Evolutionary conservation across 257 asterid genomes (phyloP).

Genomic region (Solanum sejunctum): DNA sequence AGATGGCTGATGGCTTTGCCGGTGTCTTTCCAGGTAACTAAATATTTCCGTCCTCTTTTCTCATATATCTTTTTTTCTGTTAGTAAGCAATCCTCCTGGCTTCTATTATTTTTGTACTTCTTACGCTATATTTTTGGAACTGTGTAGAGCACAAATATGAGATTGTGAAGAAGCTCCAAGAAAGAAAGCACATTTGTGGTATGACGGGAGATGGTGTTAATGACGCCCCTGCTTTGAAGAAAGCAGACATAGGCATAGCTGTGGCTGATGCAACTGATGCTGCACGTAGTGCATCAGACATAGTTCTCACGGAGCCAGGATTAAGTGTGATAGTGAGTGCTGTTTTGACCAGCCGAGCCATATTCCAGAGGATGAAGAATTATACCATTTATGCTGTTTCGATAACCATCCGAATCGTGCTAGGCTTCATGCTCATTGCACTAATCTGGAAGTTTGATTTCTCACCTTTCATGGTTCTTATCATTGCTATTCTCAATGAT

Average conservation of each 20-base stretch:
- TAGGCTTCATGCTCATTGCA: slow-evolving; percentile 45
- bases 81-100: neutral
- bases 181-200: slow-evolving; percentile 37
- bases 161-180: slow-evolving; percentile 34
- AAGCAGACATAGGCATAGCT: slow-evolving; percentile 42
- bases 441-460: slow-evolving; percentile 52
- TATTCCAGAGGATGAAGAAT: slow-evolving; percentile 45
- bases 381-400: slow-evolving; percentile 46
- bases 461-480: slow-evolving; percentile 49
- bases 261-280: slow-evolving; percentile 48
- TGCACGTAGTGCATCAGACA: slow-evolving; percentile 40
- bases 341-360: slow-evolving; percentile 35
- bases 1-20: slow-evolving; percentile 43
- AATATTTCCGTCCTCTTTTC: neutral
- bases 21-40: slow-evolving; percentile 38
- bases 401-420: slow-evolving; percentile 36
- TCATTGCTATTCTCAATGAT: slow-evolving; percentile 48
- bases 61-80: neutral
- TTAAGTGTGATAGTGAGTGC: slow-evolving; percentile 36
- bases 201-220: slow-evolving; percentile 51
- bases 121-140: neutral
- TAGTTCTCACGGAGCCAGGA: slow-evolving; percentile 33
- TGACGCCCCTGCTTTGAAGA: slow-evolving; percentile 39
- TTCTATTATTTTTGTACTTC: neutral
- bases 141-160: slow-evolving; percentile 36